Evolutionary conservation across 2,329 filamentous ascomycete species (phyloP).

Genomic region (Fusarium armeniacum): DNA sequence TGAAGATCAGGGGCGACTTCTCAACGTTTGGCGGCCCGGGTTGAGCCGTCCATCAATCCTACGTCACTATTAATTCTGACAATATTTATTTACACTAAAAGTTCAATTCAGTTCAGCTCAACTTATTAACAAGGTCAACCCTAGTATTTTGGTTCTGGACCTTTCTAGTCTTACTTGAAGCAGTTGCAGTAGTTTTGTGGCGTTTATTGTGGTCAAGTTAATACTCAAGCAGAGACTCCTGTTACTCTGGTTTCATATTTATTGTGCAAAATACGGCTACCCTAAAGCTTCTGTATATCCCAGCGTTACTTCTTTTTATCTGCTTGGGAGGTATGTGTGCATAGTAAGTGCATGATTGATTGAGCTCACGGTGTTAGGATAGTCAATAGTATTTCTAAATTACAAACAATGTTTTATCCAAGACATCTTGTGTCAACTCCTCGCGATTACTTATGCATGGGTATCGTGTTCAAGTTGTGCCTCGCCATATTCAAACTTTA

Average conservation of each 20-base stretch:
- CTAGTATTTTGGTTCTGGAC: neutral
- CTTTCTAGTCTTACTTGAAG: neutral
- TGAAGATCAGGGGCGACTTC: constrained; percentile 33
- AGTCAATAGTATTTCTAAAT: no score
- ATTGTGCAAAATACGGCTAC: neutral
- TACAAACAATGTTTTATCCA: no score
- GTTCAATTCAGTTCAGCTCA: neutral
- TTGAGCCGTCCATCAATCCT: constrained; percentile 19
- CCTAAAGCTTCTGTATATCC: neutral
- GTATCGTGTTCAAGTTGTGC: no score
- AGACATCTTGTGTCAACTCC: no score
- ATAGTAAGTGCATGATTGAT: neutral
- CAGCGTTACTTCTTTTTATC: neutral
- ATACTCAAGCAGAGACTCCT: neutral
- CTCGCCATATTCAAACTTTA: no score
- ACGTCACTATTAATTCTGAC: constrained; percentile 30
- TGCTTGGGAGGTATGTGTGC: neutral
- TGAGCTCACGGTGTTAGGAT: neutral
- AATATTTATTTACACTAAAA: constrained; percentile 1
- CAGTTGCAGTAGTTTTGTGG: no score
- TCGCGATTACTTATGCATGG: no score
- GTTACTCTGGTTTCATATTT: neutral
- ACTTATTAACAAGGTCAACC: constrained; percentile 6
- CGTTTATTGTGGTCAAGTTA: neutral
- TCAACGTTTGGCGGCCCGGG: constrained; percentile 13